Base-by-base conservation (phyloP, 2,329 filamentous ascomycete species). In the Diaporthe citri region DNA sequence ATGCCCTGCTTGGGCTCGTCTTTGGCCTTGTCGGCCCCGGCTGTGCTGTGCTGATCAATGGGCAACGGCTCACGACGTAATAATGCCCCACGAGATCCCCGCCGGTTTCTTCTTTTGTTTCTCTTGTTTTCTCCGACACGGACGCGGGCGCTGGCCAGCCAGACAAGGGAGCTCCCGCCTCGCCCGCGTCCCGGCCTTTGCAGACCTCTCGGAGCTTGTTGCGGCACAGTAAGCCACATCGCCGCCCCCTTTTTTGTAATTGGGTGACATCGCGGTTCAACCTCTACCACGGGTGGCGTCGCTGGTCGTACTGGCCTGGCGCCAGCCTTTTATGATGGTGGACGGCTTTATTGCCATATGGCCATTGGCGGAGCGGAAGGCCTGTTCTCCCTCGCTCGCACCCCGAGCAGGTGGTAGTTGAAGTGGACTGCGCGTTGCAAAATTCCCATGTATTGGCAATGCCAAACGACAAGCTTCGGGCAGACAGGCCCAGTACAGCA, bases 181-280 rank as follows among this genome's bases (percentile, higher is more conserved):
- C 12, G 39, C 36, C 43, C 70, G 43, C 15, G 25, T 59, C 43
- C 70, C 70, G 46, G 36, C 22, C 34, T 72, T 51, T 64, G 46
- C 57, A 52, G 31, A 41, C 41, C 31, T 52, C 56, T 51, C 34
- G 31, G 55, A 43, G 43, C 43, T 39, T 31, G 17, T 20, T 52
- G 41, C 70, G 70, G 70, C 57, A 62, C 70, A 72, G 70, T 57
- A 72, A 69, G 70, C 70, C 70, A 72, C 57, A 55, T 72, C 34
- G 70, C 57, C 57, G 41, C 70, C 69, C 59, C 57, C 43, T 64
- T 52, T 51, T 72, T 55, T 55, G 60, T 48, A 55, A 64, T 55
- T 69, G 64, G 70, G 70, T 72, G n/a, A 72, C 70, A 64, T 72
- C 70, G 70, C 57, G 46, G 57, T 62, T 46, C 34, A 43, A n/a